Percentiles rank a stretch among this genome's conserved stretches.
These are phyloP conservation scores for Pittosporum tobira DNA, from an alignment of 129 eudicot genomes.

Conservation along the genomic window DNA sequence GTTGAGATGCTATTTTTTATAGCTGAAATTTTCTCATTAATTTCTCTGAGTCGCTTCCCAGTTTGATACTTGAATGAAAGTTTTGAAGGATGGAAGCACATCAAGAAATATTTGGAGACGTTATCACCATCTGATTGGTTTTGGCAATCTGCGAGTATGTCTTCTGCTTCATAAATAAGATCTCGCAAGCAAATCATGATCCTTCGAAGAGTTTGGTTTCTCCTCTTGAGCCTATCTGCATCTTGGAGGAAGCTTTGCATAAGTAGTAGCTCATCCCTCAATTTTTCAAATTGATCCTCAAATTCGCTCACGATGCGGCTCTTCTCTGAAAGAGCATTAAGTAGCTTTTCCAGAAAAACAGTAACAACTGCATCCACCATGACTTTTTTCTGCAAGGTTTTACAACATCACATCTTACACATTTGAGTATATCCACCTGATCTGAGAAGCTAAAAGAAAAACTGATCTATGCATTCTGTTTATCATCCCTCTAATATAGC, in stretches of 20 bases:
- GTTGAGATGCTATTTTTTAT: conserved; percentile 15
- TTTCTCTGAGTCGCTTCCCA: conserved; percentile 21
- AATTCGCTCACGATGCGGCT: not conserved
- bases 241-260: conserved; percentile 30
- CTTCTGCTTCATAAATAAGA: conserved; percentile 26
- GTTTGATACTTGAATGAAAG: not conserved
- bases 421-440: too few relatives aligned
- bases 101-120: not conserved
- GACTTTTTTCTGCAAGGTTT: not conserved
- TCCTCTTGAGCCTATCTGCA: conserved; percentile 23
- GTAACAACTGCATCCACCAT: conserved; percentile 3
- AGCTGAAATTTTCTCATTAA: conserved; percentile 16
- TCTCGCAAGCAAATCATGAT: conserved; percentile 15
- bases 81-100: conserved; percentile 7
- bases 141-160: conserved; percentile 20
- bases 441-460: too few relatives aligned
- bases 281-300: conserved; percentile 15
- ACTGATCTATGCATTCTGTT: too few relatives aligned
- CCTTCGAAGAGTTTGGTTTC: not conserved
- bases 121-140: not conserved
- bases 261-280: conserved; percentile 15
- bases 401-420: not conserved
- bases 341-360: not conserved
- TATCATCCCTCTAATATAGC: too few relatives aligned
- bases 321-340: conserved; percentile 1